A percentile compares a stretch with the other conserved stretches of the same genome.
Evolutionary conservation across 352 stramenopile species (phyloP).

Genomic region (Phytophthora cactorum): DNA sequence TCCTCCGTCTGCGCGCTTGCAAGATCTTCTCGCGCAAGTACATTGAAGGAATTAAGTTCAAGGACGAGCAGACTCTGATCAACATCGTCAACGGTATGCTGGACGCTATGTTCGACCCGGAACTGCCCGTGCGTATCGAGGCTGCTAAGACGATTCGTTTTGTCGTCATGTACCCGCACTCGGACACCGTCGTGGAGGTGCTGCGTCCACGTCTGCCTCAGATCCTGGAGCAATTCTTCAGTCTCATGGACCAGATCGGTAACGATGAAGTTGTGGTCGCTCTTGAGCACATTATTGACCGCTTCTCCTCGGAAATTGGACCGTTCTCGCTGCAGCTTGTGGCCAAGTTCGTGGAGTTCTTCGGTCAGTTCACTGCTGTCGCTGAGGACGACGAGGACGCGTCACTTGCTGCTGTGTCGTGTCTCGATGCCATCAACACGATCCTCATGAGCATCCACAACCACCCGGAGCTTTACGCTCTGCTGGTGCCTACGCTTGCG

Average conservation of each 20-base stretch:
- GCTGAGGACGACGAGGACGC: slow-evolving; percentile 95
- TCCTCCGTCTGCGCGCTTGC: slow-evolving; percentile 95
- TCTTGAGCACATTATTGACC: slow-evolving; percentile 95
- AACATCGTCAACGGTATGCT: slow-evolving; percentile 85
- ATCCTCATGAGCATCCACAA: slow-evolving; percentile 87
- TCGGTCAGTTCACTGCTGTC: slow-evolving; percentile 94
- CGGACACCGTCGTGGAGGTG: slow-evolving; percentile 79
- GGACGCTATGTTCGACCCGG: slow-evolving; percentile 92
- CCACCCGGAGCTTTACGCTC: slow-evolving; percentile 79
- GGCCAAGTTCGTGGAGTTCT: slow-evolving; percentile 94
- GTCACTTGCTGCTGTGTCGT: slow-evolving; percentile 94
- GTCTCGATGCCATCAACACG: slow-evolving; percentile 87
- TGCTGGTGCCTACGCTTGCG: slow-evolving; percentile 95
- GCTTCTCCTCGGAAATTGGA: slow-evolving; percentile 96
- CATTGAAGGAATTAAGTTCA: slow-evolving; percentile 91
- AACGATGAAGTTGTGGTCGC: slow-evolving; percentile 97
- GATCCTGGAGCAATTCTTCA: slow-evolving; percentile 98
- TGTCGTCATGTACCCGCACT: slow-evolving; percentile 88
- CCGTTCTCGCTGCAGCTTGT: slow-evolving; percentile 94
- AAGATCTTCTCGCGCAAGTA: slow-evolving; percentile 97
- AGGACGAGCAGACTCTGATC: slow-evolving; percentile 90
- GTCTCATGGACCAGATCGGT: slow-evolving; percentile 98
- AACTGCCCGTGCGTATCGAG: slow-evolving; percentile 97
- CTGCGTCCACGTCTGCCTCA: slow-evolving; percentile 94
- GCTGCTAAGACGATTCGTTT: slow-evolving; percentile 92